These are phyloP conservation scores for Chloropicon primus DNA, from an alignment of 139 green algal species.

Conservation along the genomic window DNA sequence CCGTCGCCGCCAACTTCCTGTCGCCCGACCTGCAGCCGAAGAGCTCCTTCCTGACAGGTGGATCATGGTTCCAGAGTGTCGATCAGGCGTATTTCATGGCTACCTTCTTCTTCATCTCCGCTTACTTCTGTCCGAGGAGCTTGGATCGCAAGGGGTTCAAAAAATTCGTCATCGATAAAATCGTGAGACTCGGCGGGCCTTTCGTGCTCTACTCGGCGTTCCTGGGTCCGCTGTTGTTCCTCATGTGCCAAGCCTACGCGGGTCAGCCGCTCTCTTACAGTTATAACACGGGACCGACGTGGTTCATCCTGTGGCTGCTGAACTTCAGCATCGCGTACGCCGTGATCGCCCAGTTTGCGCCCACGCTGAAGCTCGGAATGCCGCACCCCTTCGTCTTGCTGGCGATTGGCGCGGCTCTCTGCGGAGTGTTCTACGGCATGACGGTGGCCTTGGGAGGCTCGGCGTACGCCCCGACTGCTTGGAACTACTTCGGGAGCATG, in stretches of 20 bases:
- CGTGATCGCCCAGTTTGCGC: not conserved
- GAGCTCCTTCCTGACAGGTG: not conserved
- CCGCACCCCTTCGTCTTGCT: not conserved
- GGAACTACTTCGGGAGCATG: not conserved
- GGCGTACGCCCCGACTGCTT: too few relatives aligned
- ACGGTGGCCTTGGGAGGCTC: not conserved
- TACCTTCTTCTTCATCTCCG: slow-evolving; percentile 6
- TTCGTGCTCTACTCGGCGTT: slow-evolving; percentile 1
- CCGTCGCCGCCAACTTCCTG: too few relatives aligned
- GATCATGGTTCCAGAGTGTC: not conserved
- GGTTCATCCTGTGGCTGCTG: slow-evolving; percentile 8
- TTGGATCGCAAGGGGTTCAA: not conserved
- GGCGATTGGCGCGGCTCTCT: not conserved
- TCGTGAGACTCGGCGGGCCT: not conserved
- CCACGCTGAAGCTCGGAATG: not conserved
- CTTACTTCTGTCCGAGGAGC: not conserved
- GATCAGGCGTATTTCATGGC: slow-evolving; percentile 7
- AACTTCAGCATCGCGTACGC: slow-evolving; percentile 7
- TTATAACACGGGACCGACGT: not conserved
- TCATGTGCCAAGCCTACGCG: not conserved
- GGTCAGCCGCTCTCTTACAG: not conserved
- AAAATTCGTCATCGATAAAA: not conserved
- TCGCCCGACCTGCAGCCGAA: not conserved
- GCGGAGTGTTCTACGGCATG: not conserved
- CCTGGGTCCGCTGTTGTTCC: not conserved